phyloP scores from a whole-genome alignment of 805 yeast species.

The Candida caryicola region DNA sequence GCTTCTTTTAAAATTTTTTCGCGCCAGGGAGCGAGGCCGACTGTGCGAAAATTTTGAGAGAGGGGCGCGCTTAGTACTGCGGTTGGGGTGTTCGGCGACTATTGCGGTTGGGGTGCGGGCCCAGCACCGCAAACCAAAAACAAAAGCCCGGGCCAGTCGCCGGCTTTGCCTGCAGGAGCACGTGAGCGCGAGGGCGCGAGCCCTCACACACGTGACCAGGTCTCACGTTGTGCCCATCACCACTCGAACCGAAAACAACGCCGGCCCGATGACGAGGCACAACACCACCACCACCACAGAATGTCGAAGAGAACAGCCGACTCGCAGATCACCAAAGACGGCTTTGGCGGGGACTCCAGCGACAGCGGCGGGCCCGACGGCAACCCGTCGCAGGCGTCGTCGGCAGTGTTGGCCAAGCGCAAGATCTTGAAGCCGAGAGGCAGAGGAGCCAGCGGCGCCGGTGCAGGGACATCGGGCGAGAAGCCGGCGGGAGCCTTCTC shows the following conservation, averaged over 20 bases:
- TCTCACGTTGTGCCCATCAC: neutral
- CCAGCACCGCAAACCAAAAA: no score
- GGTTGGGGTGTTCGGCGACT: neutral
- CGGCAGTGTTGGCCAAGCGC: constrained; percentile 61
- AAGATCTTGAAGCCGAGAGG: constrained; percentile 62
- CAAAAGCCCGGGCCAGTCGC: no score
- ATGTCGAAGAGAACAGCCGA: constrained; percentile 72
- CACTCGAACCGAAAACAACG: no score
- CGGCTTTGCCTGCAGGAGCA: no score
- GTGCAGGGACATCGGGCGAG: neutral
- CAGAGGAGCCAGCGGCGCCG: constrained; percentile 2
- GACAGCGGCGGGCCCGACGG: constrained; percentile 4
- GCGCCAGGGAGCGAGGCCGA: constrained; percentile 3
- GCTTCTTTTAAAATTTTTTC: constrained; percentile 13
- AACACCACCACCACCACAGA: neutral
- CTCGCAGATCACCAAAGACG: constrained; percentile 59
- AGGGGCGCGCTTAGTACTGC: neutral
- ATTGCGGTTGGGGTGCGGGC: neutral
- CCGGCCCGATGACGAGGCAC: no score
- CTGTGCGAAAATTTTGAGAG: neutral
- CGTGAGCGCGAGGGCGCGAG: constrained; percentile 6
- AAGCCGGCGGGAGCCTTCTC: neutral
- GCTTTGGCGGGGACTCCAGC: constrained; percentile 11
- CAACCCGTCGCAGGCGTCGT: constrained; percentile 49
- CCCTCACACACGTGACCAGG: constrained; percentile 8